Percentiles rank a stretch among this genome's conserved stretches.
Conservation (phyloP, 768 basidiomycete species). For the Mycena crocata region DNA sequence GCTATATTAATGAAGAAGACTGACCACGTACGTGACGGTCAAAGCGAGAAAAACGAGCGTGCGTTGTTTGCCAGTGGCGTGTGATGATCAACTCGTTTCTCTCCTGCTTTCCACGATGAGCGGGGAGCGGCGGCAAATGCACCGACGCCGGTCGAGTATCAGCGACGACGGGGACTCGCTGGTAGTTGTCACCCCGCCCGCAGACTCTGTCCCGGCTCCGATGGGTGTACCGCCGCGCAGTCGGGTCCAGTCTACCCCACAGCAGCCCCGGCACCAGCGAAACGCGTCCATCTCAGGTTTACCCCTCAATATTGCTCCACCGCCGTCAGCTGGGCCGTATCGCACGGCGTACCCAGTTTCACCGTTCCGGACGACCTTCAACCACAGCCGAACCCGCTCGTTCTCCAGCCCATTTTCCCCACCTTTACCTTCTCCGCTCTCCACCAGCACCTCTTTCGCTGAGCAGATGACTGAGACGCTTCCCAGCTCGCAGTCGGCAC, state of each 20-base stretch:
- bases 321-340: conserved; percentile 46
- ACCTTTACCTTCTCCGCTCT: conserved; percentile 62
- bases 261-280: conserved; percentile 35
- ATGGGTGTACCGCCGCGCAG: conserved; percentile 33
- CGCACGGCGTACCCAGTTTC: conserved; percentile 45
- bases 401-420: conserved; percentile 65
- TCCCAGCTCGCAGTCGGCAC: conserved; percentile 34
- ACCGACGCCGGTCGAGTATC: conserved; percentile 30
- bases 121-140: conserved; percentile 20
- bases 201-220: conserved; percentile 19
- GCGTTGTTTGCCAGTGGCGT: too few species aligned
- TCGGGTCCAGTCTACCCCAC: conserved; percentile 44
- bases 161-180: conserved; percentile 30
- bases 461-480: conserved; percentile 36
- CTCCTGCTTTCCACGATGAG: conserved; percentile 9
- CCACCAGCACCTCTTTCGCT: conserved; percentile 50
- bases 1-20: too few species aligned
- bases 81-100: too few species aligned
- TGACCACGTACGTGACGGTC: too few species aligned
- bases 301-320: conserved; percentile 32
- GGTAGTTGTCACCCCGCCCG: conserved; percentile 38
- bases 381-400: conserved; percentile 59
- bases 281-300: conserved; percentile 42
- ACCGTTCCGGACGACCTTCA: conserved; percentile 49
- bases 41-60: too few species aligned